phyloP scores from a whole-genome alignment of 352 stramenopile genomes.

The Globisporangium cystogenes region DNA sequence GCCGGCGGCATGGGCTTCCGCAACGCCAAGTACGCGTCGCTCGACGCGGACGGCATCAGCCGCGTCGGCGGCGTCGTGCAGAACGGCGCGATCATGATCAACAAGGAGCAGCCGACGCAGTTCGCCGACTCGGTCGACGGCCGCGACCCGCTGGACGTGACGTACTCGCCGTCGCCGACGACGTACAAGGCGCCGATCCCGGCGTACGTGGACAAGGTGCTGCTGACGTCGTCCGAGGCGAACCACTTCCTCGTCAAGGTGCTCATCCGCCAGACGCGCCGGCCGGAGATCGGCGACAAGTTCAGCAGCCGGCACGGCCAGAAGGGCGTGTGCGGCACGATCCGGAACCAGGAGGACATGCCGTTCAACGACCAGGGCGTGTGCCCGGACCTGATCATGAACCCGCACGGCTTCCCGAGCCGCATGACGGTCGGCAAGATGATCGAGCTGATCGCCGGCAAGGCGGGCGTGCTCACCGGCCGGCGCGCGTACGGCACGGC shows the following conservation, averaged over 20 bases:
- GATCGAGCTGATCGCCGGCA: constrained; percentile 98
- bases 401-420: constrained; percentile 99
- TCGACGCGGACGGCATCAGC: constrained; percentile 97
- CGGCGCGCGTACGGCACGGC: constrained; percentile 97
- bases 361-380: constrained; percentile 98
- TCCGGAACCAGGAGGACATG: constrained; percentile 96
- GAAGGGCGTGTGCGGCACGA: constrained; percentile 99
- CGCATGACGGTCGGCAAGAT: constrained; percentile 99
- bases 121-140: constrained; percentile 87
- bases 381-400: constrained; percentile 99
- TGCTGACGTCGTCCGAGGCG: constrained; percentile 97
- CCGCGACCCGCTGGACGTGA: constrained; percentile 66
- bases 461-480: constrained; percentile 96
- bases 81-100: constrained; percentile 96
- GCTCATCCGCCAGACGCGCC: constrained; percentile 92
- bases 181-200: constrained; percentile 95
- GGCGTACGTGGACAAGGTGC: constrained; percentile 98
- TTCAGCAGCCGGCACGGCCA: constrained; percentile 99
- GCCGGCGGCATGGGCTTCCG: constrained; percentile 55
- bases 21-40: constrained; percentile 89
- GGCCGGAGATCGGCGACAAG: constrained; percentile 99
- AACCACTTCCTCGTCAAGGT: constrained; percentile 99
- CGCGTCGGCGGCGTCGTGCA: constrained; percentile 86
- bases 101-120: constrained; percentile 97
- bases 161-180: constrained; percentile 84